Evolutionary conservation across 805 yeast species (phyloP).

Genomic region (Dipodascus albidus): DNA sequence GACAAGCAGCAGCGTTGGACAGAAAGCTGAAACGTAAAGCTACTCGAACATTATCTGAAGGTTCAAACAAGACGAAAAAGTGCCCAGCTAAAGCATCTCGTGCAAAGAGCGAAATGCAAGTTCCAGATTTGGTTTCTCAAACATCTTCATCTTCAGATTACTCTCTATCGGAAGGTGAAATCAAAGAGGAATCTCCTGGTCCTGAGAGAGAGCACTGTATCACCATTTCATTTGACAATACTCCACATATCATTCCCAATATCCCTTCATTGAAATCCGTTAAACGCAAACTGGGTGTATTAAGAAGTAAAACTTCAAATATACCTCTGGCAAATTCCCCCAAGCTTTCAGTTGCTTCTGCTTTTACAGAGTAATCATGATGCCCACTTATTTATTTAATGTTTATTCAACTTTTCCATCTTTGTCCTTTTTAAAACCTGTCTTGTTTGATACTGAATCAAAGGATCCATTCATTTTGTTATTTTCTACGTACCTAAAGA

Average conservation of each 20-base stretch:
- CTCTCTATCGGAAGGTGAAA: background rate
- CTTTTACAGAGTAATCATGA: background rate
- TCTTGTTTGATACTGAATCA: no score
- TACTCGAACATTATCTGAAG: background rate
- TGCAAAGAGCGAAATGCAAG: conserved; percentile 1
- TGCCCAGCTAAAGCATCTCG: background rate
- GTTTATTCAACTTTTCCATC: background rate
- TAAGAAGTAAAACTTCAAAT: background rate
- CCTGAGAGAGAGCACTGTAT: background rate
- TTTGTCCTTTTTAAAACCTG: no score
- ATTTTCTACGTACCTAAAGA: no score
- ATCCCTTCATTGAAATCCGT: background rate
- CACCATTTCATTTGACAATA: background rate
- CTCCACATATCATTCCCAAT: background rate
- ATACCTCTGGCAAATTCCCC: background rate
- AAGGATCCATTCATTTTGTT: no score
- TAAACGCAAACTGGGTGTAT: background rate
- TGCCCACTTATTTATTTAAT: background rate
- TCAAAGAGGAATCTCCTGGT: background rate
- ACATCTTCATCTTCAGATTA: background rate
- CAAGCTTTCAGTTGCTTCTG: background rate
- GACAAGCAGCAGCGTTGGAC: background rate
- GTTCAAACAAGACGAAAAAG: background rate
- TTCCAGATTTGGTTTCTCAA: background rate
- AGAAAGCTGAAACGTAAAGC: background rate